Percentiles rank a stretch among this genome's conserved stretches.
Conservation (phyloP, 2,329 filamentous ascomycete genomes). For the Elsinoe arachidis region DNA sequence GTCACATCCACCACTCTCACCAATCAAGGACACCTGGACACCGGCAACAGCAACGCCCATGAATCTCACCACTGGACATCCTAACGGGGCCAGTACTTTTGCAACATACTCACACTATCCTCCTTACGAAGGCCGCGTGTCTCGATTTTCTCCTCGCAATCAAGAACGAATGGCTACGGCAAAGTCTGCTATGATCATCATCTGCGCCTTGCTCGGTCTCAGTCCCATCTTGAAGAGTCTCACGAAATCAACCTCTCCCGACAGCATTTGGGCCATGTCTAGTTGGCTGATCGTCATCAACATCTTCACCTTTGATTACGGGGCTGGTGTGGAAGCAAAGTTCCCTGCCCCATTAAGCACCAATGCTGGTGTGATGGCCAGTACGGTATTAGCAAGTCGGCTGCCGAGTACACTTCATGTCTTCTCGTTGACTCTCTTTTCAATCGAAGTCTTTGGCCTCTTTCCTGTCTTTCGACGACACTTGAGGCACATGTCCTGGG, state of each 20-base stretch:
- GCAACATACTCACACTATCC: slow-evolving; percentile 29
- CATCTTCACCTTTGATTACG: slow-evolving; percentile 97
- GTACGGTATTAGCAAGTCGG: slow-evolving; percentile 82
- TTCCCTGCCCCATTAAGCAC: slow-evolving; percentile 75
- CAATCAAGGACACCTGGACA: slow-evolving; percentile 22
- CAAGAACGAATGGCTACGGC: slow-evolving; percentile 66
- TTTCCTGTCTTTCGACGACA: slow-evolving; percentile 97
- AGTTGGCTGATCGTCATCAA: slow-evolving; percentile 91
- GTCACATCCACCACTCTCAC: slow-evolving; percentile 18
- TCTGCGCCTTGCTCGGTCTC: slow-evolving; percentile 81
- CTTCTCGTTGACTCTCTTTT: slow-evolving; percentile 90
- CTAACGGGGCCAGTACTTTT: slow-evolving; percentile 34
- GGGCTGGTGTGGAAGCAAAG: slow-evolving; percentile 54
- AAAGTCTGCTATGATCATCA: slow-evolving; percentile 88
- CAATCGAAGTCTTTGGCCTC: slow-evolving; percentile 91
- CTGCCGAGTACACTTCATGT: slow-evolving; percentile 87
- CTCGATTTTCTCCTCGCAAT: slow-evolving; percentile 44
- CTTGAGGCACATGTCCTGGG: slow-evolving; percentile 71
- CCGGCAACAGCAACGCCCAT: slow-evolving; percentile 16
- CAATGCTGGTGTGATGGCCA: slow-evolving; percentile 93
- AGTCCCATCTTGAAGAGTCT: slow-evolving; percentile 94
- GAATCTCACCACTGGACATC: slow-evolving; percentile 18
- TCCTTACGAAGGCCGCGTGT: slow-evolving; percentile 30
- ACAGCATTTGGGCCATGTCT: slow-evolving; percentile 96
- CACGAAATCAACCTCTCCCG: slow-evolving; percentile 82